Base-by-base conservation (phyloP, 108 stramenopile species). In the Mediolabrus comicus region DNA sequence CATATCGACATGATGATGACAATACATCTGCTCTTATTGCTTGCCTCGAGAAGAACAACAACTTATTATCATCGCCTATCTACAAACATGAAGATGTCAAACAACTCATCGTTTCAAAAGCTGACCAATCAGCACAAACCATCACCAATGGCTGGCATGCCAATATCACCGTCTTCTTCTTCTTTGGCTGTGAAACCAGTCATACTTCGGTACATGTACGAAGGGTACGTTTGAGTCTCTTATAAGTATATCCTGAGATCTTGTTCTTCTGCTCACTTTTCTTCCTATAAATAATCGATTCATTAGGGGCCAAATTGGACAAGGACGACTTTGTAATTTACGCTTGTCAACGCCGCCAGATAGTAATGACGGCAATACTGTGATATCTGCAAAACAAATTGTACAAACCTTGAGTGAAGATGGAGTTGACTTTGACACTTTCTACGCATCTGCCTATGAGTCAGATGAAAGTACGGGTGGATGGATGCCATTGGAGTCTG, bases 401-500 rank as follows among this genome's bases (percentile, higher is more conserved):
- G 61, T 74, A 26, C 53, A 62, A 6, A 35, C 62, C 17, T 30
- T 76, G 2, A 56, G 53, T 16, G 27, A 67, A 25, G 77, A 73
- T 61, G 77, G 77, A 22, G 77, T 78, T 7, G 77, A 78, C 41
- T 46, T 72, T 31, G 51, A 72, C 32, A 31, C 29, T 14, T 72
- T 78, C 46, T 78, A 78, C 38, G 71, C 77, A 22, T 66, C 53
- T 43, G 77, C 71, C 0, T 78, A 78, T 46, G 77, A 78, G 38
- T 29, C 70, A 24, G n/a, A 28, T 1, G 24, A 13, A 3, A 78
- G 71, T 25, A 22, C 27, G 22, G 71, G 77, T 11, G 77, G 77
- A 17, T 78, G 77, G 77, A 60, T 72, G 71, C 77, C 71, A 0
- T 43, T 78, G 22, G 72, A 78, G 34, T 31, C 34, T 41, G 67